Conservation (phyloP, 2,329 filamentous ascomycete genomes). For the Decorospora gaudefroyi region DNA sequence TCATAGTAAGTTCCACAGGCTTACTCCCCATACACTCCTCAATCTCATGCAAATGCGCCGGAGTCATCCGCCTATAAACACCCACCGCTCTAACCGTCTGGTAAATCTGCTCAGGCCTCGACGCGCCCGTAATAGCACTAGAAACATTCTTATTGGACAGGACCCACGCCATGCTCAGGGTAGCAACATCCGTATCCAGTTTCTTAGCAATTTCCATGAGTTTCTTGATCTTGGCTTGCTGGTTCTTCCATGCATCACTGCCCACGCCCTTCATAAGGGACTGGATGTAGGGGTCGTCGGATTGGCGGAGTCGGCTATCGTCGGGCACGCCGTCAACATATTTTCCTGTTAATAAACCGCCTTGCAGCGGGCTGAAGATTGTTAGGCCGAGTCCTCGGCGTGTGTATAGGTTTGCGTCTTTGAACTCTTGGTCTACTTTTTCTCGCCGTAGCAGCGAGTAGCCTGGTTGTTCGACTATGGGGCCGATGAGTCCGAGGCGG, state of each 20-base stretch:
- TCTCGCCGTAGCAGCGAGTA: constrained; percentile 63
- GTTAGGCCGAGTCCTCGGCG: constrained; percentile 60
- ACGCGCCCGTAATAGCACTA: constrained; percentile 39
- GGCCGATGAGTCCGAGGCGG: constrained; percentile 62
- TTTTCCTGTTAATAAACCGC: constrained; percentile 64
- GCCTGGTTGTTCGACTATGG: constrained; percentile 59
- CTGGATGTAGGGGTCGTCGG: constrained; percentile 61
- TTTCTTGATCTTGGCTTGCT: constrained; percentile 61
- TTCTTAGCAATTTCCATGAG: constrained; percentile 62
- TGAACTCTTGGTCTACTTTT: constrained; percentile 63
- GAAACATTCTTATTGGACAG: constrained; percentile 40
- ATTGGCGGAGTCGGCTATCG: constrained; percentile 61
- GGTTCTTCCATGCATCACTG: constrained; percentile 58
- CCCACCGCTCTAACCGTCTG: constrained; percentile 52
- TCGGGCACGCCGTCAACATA: constrained; percentile 65
- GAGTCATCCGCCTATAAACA: constrained; percentile 51
- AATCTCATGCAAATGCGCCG: constrained; percentile 52
- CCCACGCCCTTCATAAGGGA: constrained; percentile 47
- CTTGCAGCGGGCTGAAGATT: constrained; percentile 60
- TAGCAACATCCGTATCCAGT: constrained; percentile 61
- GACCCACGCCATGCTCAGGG: constrained; percentile 46
- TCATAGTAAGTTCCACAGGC: constrained; percentile 29
- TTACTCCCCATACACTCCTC: constrained; percentile 43
- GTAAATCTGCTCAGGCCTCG: constrained; percentile 38
- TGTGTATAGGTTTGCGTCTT: constrained; percentile 57